These are phyloP conservation scores for Candida easanensis DNA, from an alignment of 805 yeast genomes.

Conservation along the genomic window DNA sequence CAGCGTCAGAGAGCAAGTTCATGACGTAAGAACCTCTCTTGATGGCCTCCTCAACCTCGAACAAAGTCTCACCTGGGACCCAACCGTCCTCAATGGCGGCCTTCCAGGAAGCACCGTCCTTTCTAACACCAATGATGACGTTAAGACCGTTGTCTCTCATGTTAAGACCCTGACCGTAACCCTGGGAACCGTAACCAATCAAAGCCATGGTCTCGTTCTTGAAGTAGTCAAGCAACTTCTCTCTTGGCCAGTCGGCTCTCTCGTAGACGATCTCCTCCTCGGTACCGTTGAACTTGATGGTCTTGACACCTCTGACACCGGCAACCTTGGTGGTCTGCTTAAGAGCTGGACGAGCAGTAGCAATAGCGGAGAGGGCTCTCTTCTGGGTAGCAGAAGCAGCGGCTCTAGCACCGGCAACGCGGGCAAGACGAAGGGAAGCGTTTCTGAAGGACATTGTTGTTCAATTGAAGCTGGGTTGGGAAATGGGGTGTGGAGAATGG, in stretches of 20 bases:
- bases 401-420: constrained; percentile 40
- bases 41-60: constrained; percentile 93
- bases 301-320: constrained; percentile 87
- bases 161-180: constrained; percentile 99
- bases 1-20: constrained; percentile 99
- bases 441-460: constrained; percentile 39
- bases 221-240: constrained; percentile 93
- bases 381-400: constrained; percentile 35
- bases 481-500: neutral
- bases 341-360: constrained; percentile 57
- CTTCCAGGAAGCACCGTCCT: constrained; percentile 99
- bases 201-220: constrained; percentile 96
- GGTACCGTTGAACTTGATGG: constrained; percentile 95
- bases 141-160: constrained; percentile 98
- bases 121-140: constrained; percentile 97
- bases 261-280: constrained; percentile 97
- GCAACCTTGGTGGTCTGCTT: constrained; percentile 48
- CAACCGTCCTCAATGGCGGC: constrained; percentile 99
- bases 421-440: constrained; percentile 47
- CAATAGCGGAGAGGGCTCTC: constrained; percentile 61
- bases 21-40: constrained; percentile 87
- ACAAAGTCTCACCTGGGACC: constrained; percentile 99
- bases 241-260: constrained; percentile 99
- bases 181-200: constrained; percentile 99
- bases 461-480: neutral